These are phyloP conservation scores for Hericium coralloides DNA, from an alignment of 768 basidiomycete species.

Conservation along the genomic window DNA sequence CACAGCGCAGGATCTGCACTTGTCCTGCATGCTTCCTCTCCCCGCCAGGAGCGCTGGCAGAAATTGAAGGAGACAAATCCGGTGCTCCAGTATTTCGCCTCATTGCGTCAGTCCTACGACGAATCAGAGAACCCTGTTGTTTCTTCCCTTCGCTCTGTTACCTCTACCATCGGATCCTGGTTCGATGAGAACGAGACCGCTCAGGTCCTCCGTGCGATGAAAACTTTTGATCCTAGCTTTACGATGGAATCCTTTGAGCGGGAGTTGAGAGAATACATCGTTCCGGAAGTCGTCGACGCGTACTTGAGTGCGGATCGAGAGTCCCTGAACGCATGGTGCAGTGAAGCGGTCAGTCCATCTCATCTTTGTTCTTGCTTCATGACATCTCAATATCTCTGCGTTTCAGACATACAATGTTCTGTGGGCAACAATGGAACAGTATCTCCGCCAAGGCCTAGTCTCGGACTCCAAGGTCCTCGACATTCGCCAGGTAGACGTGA, in stretches of 20 bases:
- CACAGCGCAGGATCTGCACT: conserved; percentile 80
- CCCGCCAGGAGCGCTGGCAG: conserved; percentile 75
- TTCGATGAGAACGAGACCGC: conserved; percentile 98
- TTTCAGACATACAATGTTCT: conserved; percentile 91
- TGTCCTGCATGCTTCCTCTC: conserved; percentile 76
- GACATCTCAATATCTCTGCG: neutral
- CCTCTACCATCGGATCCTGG: conserved; percentile 78
- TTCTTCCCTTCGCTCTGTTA: conserved; percentile 71
- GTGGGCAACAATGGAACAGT: conserved; percentile 96
- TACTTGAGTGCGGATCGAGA: conserved; percentile 88
- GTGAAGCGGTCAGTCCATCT: conserved; percentile 71
- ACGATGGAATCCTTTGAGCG: conserved; percentile 79
- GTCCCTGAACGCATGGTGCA: conserved; percentile 82
- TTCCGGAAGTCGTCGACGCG: conserved; percentile 96
- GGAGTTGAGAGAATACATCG: conserved; percentile 92
- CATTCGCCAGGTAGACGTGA: conserved; percentile 93
- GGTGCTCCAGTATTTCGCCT: conserved; percentile 49
- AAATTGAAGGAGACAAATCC: conserved; percentile 72
- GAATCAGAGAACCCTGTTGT: conserved; percentile 93
- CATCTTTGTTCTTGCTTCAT: neutral
- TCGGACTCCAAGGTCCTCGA: conserved; percentile 93
- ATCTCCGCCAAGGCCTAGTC: conserved; percentile 80
- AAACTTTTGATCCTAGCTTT: conserved; percentile 80
- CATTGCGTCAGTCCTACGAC: conserved; percentile 65
- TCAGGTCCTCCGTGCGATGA: conserved; percentile 85